Evolutionary conservation across 2,329 filamentous ascomycete species (phyloP).

Genomic region (Colletotrichum spaethianum): DNA sequence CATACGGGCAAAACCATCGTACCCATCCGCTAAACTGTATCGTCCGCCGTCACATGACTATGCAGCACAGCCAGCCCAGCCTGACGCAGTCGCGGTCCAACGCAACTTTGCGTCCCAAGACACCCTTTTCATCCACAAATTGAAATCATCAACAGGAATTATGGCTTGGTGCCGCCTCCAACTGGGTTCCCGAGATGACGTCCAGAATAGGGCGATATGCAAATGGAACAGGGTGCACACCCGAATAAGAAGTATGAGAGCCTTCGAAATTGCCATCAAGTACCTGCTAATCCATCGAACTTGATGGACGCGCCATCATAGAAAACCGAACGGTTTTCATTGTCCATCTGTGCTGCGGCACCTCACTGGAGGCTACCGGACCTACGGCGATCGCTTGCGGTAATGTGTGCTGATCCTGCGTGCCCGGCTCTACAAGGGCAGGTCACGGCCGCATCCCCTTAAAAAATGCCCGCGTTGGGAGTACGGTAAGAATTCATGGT

Average conservation of each 20-base stretch:
- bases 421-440: neutral
- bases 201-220: neutral
- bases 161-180: neutral
- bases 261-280: too few relatives aligned
- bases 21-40: neutral
- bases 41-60: slow-evolving; percentile 28
- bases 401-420: slow-evolving; percentile 23
- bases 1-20: slow-evolving; percentile 11
- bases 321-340: neutral
- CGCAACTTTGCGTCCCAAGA: slow-evolving; percentile 29
- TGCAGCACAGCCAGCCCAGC: slow-evolving; percentile 18
- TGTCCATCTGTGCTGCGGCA: neutral
- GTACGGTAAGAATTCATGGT: neutral
- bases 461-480: neutral
- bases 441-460: neutral
- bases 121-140: neutral
- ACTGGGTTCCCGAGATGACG: neutral
- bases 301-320: neutral
- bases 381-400: slow-evolving; percentile 25
- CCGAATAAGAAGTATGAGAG: neutral
- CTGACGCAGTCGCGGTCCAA: neutral
- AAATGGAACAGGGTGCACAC: neutral
- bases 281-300: neutral
- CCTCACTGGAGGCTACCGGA: slow-evolving; percentile 35
- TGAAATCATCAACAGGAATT: slow-evolving; percentile 9